Base-by-base conservation (phyloP, 768 basidiomycete genomes). In the Pulveroboletus ravenelii region DNA sequence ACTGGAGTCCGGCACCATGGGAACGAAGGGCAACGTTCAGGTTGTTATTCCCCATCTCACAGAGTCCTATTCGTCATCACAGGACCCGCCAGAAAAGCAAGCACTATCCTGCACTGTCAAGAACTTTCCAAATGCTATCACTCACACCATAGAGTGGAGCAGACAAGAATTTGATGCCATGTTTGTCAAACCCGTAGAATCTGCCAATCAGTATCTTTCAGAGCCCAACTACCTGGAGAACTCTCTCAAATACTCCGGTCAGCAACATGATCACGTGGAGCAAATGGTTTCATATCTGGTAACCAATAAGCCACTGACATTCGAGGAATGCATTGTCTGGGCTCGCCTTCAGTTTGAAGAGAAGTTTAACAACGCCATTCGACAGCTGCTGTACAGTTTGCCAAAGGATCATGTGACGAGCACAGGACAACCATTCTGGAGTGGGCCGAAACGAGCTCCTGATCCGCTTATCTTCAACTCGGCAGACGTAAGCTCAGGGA, bases 121-220 rank as follows among this genome's bases (percentile, higher is more conserved):
- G 75, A 97, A 91, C 71, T 99, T 98, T 80, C 96, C 96, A 10
- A 94, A 99, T 66, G 87, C 88, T 23, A 98, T 98, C 61, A 87
- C 91, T 58, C 96, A 99, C 71, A 96, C 93, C 7, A 99, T 99
- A 52, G 93, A 97, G 91, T 99, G 96, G 96, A 85, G 89, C 60
- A 85, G 93, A 59, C 83, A 85, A 61, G 89, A 90, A 55, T 98
- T 99, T 68, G 91, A 96, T 64, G 84, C 81, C 51, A 73, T 93
- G 40, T 99, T 97, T 62, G 88, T 96, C 60, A 93, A 95, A 66
- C 96, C 96, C 2, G 79, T 88, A 31, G 89, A 94, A 66, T 84
- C 90, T 40, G 93, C 90, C 67, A 99, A 99, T 70, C 82, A 93
- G 27, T 99, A 97, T 72, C 85, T 99, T 29, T 91, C 93, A 1